Evolutionary conservation across 2,329 filamentous ascomycete genomes (phyloP).

Genomic region (Fusarium sp.): DNA sequence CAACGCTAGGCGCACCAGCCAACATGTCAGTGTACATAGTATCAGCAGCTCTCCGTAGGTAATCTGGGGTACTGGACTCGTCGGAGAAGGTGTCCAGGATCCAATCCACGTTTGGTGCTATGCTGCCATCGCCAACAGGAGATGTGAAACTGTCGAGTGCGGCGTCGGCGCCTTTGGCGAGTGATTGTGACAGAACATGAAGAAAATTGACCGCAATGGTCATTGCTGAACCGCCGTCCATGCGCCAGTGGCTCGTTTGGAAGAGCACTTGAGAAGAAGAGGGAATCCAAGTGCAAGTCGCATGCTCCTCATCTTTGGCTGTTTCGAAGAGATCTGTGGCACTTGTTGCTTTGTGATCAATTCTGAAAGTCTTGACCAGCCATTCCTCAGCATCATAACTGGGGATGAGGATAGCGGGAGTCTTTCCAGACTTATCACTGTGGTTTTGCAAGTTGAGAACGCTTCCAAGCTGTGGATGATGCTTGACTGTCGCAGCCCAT

Average conservation of each 20-base stretch:
- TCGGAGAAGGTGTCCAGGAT: not conserved
- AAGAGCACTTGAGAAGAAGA: conserved; percentile 2
- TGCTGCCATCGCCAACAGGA: not conserved
- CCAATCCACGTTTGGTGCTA: conserved; percentile 9
- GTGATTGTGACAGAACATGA: conserved; percentile 3
- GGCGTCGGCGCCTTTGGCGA: not conserved
- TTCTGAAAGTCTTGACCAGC: conserved; percentile 1
- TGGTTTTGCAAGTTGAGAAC: not conserved
- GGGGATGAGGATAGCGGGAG: not conserved
- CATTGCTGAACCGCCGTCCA: conserved; percentile 3
- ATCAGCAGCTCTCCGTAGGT: not conserved
- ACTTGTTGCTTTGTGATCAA: not conserved
- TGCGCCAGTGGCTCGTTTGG: conserved; percentile 8
- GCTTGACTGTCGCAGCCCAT: not conserved
- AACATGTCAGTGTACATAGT: conserved; percentile 10
- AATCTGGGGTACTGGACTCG: not conserved
- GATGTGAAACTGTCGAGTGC: not conserved
- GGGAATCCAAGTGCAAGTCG: conserved; percentile 6
- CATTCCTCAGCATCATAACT: conserved; percentile 1
- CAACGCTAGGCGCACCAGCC: conserved; percentile 3
- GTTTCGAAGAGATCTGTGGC: not conserved
- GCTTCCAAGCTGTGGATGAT: conserved; percentile 8
- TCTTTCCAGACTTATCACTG: not conserved
- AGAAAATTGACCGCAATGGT: conserved; percentile 8
- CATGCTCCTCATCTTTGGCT: conserved; percentile 8